phyloP scores from a whole-genome alignment of 1,284 basidiomycete species.

The Papiliotrema laurentii region DNA sequence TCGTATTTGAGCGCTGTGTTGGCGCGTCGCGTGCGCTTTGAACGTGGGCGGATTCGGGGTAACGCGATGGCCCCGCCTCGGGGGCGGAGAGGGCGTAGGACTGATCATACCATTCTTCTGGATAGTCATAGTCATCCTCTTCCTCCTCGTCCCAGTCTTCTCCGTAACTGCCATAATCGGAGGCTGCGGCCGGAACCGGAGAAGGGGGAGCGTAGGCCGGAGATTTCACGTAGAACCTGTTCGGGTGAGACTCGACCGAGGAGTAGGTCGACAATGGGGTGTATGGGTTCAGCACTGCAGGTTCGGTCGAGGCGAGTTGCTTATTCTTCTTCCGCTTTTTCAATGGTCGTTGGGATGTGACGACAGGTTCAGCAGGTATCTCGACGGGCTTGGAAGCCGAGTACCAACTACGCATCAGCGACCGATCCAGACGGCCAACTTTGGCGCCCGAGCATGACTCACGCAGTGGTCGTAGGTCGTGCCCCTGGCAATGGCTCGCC shows the following conservation, averaged over 20 bases:
- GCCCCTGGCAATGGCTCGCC: slow-evolving; percentile 39
- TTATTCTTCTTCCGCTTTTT: not conserved
- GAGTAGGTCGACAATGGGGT: not conserved
- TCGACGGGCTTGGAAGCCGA: not conserved
- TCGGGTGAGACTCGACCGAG: not conserved
- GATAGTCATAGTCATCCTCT: slow-evolving; percentile 6
- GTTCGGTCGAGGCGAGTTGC: not conserved
- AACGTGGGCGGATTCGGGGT: not conserved
- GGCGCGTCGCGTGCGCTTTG: not conserved
- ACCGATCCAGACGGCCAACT: not conserved
- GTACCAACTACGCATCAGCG: not conserved
- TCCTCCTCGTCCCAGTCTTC: slow-evolving; percentile 3
- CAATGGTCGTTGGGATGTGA: not conserved
- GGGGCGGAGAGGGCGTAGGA: not conserved
- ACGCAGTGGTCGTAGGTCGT: slow-evolving; percentile 32
- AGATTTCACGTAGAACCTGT: no score
- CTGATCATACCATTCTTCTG: slow-evolving; percentile 4
- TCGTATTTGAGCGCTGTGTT: no score
- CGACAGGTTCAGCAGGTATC: not conserved
- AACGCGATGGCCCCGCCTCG: not conserved
- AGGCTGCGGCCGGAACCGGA: slow-evolving; percentile 2
- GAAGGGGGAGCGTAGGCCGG: slow-evolving; percentile 20
- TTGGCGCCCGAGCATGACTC: slow-evolving; percentile 10
- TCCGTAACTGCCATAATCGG: not conserved
- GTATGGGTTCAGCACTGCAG: not conserved